phyloP scores from a whole-genome alignment of 768 basidiomycete genomes.

The Plicaturopsis crispa region DNA sequence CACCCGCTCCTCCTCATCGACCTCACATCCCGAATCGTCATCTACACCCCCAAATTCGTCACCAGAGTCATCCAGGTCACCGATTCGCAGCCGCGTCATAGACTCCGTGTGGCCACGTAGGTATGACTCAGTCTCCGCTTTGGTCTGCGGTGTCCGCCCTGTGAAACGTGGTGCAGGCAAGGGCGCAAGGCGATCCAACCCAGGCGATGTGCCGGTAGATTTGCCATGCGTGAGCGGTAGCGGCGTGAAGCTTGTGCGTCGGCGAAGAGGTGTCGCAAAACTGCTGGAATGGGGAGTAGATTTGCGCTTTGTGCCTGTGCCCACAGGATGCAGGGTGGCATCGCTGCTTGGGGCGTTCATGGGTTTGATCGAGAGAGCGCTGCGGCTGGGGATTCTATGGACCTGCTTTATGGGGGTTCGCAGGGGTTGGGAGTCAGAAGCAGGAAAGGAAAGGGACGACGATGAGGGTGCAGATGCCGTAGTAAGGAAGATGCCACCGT shows the following conservation, averaged over 20 bases:
- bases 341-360: constrained; percentile 15
- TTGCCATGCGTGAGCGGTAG: constrained; percentile 18
- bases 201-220: constrained; percentile 12
- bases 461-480: constrained; percentile 33
- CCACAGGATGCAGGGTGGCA: constrained; percentile 17
- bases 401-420: constrained; percentile 53
- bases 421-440: constrained; percentile 41
- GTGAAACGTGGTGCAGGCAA: constrained; percentile 22
- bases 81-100: constrained; percentile 51
- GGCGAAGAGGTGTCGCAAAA: constrained; percentile 52
- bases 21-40: constrained; percentile 47
- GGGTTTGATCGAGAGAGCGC: constrained; percentile 29
- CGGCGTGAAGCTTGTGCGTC: constrained; percentile 31
- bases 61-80: constrained; percentile 42
- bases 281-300: constrained; percentile 39
- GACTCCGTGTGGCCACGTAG: constrained; percentile 55
- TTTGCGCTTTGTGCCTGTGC: constrained; percentile 61
- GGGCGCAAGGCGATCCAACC: constrained; percentile 27
- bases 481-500: constrained; percentile 50
- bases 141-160: constrained; percentile 22
- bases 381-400: constrained; percentile 30
- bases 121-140: constrained; percentile 26
- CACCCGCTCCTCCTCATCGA: constrained; percentile 30
- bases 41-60: constrained; percentile 36
- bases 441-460: constrained; percentile 34